Evolutionary conservation across 2,329 filamentous ascomycete genomes (phyloP), one percentile per base, ranked within the genome.

Genomic region (Hypoxylon sp.): DNA sequence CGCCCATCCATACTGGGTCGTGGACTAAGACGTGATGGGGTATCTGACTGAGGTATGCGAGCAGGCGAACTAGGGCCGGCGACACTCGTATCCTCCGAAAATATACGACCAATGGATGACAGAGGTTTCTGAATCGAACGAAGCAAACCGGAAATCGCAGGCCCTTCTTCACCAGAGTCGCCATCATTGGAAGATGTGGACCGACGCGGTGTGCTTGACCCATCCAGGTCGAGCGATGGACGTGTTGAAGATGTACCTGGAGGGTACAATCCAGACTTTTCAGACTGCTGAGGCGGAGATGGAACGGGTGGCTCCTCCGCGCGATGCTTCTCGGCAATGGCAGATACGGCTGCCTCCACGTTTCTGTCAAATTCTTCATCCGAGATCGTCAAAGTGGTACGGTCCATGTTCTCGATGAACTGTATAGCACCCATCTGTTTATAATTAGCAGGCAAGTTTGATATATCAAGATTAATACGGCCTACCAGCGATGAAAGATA

Each of bases 331-430:
- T 98, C 95, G 1, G 96, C 95, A 72, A 99, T 99, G 46, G 93
- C 93, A 5, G 94, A 97, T 2, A 99, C 97, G 6, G 96, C 95
- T 3, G 92, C 92, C 82, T 99, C 96, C n/a, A 99, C 97, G 73
- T 97, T 95, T 77, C 88, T 89, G 79, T 99, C 96, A 76, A 99
- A 99, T 40, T 98, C 96, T 63, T 96, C 94, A 76, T 99, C 95
- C 1, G 91, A 91, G 57, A 99, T 96, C 0, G 96, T 98, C 6
- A 99, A 83, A 27, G 92, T 95, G 1, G 96, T 98, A 49, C 95
- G 91, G 80, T 99, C 96, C 81, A 99, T 90, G 67, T 93, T 97
- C 82, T 99, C 96, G 74, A 99, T 93, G 79, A 99, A 99, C 75
- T 97, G 94, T 55, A 99, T 91, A 42, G 94, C 96, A 59, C 96